Conservation (phyloP, 176 grass and related monocot genomes). For the Puccinellia tenuiflora region DNA sequence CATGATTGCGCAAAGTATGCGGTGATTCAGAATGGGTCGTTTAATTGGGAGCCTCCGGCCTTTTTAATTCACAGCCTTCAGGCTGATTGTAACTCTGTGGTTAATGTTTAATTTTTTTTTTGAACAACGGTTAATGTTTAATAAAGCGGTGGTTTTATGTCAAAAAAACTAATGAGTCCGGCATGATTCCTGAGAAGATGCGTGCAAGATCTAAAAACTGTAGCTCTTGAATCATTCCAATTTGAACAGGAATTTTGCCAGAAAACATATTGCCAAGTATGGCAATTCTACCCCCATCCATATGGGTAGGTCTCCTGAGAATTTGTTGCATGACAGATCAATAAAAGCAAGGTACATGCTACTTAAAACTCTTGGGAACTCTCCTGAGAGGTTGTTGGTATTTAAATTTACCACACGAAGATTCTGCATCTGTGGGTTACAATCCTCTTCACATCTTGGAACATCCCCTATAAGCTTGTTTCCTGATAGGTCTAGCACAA, state of each 20-base stretch:
- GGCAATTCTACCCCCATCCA: background rate
- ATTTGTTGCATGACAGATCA: slow-evolving; percentile 15
- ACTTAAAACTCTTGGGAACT: slow-evolving; percentile 27
- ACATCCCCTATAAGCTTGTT: slow-evolving; percentile 5
- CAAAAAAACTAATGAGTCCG: background rate
- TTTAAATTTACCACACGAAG: background rate
- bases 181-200: slow-evolving; percentile 9
- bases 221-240: background rate
- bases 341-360: background rate
- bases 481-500: background rate
- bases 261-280: slow-evolving; percentile 20
- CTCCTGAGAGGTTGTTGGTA: slow-evolving; percentile 30
- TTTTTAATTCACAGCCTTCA: no score
- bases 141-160: no score
- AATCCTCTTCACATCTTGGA: slow-evolving; percentile 6
- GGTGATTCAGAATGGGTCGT: no score
- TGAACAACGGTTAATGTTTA: no score
- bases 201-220: slow-evolving; percentile 24
- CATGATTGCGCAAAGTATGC: no score
- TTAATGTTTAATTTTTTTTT: no score
- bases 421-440: background rate
- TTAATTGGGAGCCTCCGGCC: no score
- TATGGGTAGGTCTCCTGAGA: background rate
- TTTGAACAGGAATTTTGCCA: background rate
- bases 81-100: no score